Evolutionary conservation across 345 rosid genomes (phyloP).

Genomic region (Syzygium aqueum): DNA sequence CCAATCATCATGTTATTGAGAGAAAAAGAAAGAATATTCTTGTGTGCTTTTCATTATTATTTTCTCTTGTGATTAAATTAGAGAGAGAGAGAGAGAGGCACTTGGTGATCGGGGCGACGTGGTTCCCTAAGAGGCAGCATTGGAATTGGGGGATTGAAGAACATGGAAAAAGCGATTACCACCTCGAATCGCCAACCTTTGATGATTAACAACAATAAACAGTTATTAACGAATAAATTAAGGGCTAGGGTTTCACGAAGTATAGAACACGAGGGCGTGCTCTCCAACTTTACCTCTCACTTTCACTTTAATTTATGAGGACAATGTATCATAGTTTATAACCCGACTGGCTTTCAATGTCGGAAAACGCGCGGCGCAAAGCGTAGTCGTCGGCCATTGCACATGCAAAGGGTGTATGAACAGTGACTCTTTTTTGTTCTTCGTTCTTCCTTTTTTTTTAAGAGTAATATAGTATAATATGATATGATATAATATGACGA

Average conservation of each 20-base stretch:
- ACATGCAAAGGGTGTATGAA: background rate
- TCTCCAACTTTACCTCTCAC: background rate
- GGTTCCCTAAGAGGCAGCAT: background rate
- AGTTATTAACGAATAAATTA: background rate
- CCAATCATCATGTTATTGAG: background rate
- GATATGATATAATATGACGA: background rate
- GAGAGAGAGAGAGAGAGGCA: background rate
- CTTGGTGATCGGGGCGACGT: background rate
- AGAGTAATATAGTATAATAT: background rate
- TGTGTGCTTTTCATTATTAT: background rate
- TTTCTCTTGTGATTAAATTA: background rate
- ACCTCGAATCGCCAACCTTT: slow-evolving; percentile 7
- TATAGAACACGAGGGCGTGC: slow-evolving; percentile 13
- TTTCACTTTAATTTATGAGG: background rate
- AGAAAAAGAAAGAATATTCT: background rate
- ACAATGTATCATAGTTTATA: background rate
- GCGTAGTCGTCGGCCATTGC: background rate
- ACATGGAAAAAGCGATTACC: slow-evolving; percentile 5
- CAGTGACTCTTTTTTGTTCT: background rate
- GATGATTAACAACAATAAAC: background rate
- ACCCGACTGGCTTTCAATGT: background rate
- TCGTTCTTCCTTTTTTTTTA: background rate
- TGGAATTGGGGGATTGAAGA: slow-evolving; percentile 2
- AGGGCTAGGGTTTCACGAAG: background rate
- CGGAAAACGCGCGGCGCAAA: background rate